A percentile compares a stretch with the other conserved stretches of the same genome.
Evolutionary conservation across 768 basidiomycete species (phyloP).

Genomic region (Mycena capillaripes): DNA sequence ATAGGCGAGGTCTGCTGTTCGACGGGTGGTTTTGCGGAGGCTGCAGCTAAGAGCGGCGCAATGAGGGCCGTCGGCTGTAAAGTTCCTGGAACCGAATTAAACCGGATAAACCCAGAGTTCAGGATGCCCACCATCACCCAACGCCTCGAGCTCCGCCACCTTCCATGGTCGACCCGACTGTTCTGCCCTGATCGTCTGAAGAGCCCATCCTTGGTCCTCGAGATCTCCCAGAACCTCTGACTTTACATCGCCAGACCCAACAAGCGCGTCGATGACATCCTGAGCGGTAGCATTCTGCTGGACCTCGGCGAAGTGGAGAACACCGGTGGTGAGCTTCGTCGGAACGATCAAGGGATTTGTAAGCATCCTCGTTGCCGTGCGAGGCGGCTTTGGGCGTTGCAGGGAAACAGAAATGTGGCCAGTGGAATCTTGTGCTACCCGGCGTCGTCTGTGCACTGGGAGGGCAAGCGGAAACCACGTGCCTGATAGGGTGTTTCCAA

Average conservation of each 20-base stretch:
- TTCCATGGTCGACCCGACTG: conserved; percentile 76
- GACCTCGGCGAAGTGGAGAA: conserved; percentile 75
- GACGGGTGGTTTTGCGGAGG: conserved; percentile 49
- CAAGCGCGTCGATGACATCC: conserved; percentile 70
- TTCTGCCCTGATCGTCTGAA: conserved; percentile 75
- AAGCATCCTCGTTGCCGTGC: too few relatives aligned
- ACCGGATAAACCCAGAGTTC: background rate
- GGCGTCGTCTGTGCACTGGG: too few relatives aligned
- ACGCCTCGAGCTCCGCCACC: conserved; percentile 73
- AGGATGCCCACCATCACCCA: conserved; percentile 69
- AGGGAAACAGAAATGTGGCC: too few relatives aligned
- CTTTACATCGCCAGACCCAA: conserved; percentile 62
- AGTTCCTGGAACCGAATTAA: conserved; percentile 56
- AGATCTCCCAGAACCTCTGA: conserved; percentile 70
- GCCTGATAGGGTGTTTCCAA: too few relatives aligned
- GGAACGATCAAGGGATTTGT: conserved; percentile 67
- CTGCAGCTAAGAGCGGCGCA: conserved; percentile 64
- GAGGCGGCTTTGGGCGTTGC: too few relatives aligned
- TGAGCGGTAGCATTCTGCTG: conserved; percentile 66
- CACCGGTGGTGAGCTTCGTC: conserved; percentile 68
- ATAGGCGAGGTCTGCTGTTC: conserved; percentile 74
- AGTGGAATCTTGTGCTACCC: too few relatives aligned
- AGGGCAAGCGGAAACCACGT: too few relatives aligned
- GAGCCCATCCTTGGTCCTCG: conserved; percentile 73
- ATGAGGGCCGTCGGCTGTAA: conserved; percentile 60